Evolutionary conservation across 2,329 filamentous ascomycete species (phyloP).

Genomic region (Zopfia rhizophila): DNA sequence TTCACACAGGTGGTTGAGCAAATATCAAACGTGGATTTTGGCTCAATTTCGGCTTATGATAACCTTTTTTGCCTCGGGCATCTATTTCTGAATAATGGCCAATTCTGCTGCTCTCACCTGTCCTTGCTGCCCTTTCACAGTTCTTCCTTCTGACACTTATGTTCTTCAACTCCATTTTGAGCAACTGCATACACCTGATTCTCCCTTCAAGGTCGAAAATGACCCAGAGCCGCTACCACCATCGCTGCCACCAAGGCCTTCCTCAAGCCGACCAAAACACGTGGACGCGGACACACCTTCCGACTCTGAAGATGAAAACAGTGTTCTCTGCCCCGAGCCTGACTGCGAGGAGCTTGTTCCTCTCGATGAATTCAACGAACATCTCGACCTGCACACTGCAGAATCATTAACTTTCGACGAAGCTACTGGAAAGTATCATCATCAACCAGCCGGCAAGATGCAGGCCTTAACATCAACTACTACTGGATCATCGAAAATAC

Average conservation of each 20-base stretch:
- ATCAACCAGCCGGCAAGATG: slow-evolving; percentile 42
- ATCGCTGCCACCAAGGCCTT: slow-evolving; percentile 31
- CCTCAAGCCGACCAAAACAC: slow-evolving; percentile 5
- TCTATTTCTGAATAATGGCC: slow-evolving; percentile 25
- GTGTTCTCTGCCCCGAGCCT: slow-evolving; percentile 53
- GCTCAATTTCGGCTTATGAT: no score
- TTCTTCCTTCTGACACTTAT: slow-evolving; percentile 41
- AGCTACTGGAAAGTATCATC: slow-evolving; percentile 45
- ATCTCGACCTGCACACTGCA: slow-evolving; percentile 57
- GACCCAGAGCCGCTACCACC: slow-evolving; percentile 41
- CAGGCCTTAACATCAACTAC: slow-evolving; percentile 27
- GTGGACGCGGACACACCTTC: slow-evolving; percentile 35
- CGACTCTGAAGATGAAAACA: slow-evolving; percentile 41
- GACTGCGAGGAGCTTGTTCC: slow-evolving; percentile 57
- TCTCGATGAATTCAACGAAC: slow-evolving; percentile 56
- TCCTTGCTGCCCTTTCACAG: slow-evolving; percentile 47
- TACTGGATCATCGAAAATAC: slow-evolving; percentile 25
- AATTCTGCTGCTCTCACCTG: slow-evolving; percentile 37
- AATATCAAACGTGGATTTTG: slow-evolving; percentile 10
- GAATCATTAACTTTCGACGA: slow-evolving; percentile 52
- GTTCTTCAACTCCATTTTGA: slow-evolving; percentile 53
- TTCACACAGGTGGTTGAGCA: slow-evolving; percentile 7
- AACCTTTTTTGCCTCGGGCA: slow-evolving; percentile 2
- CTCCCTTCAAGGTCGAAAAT: slow-evolving; percentile 48
- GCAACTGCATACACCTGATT: slow-evolving; percentile 51